Base-by-base conservation (phyloP, 2,329 filamentous ascomycete genomes). In the Sphaerulina vaccinii region DNA sequence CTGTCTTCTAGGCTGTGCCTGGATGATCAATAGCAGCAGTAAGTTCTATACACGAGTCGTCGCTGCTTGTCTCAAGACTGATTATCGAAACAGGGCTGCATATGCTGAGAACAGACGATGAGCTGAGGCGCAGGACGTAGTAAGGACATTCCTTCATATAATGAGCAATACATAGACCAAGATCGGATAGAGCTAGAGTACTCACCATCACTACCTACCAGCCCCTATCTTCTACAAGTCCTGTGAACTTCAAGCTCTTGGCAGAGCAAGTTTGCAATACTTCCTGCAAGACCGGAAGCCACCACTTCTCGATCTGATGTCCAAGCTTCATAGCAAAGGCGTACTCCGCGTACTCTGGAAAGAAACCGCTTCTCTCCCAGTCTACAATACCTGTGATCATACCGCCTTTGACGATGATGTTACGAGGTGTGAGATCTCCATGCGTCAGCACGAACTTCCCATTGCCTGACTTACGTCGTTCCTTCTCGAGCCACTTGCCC, bases 311-410 rank as follows among this genome's bases (percentile, higher is more conserved):
- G 11, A 43, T 43, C 6, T 18, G 19, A 29, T 43, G 40, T 1
- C 40, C 40, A 10, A 43, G 32, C 10, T 32, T n/a, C 40, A 43
- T 10, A 21, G 40, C 40, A 19, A 43, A 43, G 9, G 24, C 24
- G 10, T 27, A 27, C 10, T 27, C 24, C 5, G 24, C 24, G 24
- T 57, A 54, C 33, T 59, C 58, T n/a, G 60, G 60, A 32, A 53
- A 58, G 52, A 52, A 60, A 6, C 60, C 56, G 39, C 51, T 37
- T 10, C 33, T 54, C 46, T 62, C 58, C 58, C 58, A 62, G 39
- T 62, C 60, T 10, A 62, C 13, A 10, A 60, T 35, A 5, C 33
- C 56, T 18, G 36, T 18, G 19, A 58, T 49, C 3, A 32, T 33
- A 21, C 49, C 52, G 8, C 39, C 49, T 18, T 49, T 39, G 18